Conservation (phyloP, 345 rosid genomes). For the Aegle marmelos region DNA sequence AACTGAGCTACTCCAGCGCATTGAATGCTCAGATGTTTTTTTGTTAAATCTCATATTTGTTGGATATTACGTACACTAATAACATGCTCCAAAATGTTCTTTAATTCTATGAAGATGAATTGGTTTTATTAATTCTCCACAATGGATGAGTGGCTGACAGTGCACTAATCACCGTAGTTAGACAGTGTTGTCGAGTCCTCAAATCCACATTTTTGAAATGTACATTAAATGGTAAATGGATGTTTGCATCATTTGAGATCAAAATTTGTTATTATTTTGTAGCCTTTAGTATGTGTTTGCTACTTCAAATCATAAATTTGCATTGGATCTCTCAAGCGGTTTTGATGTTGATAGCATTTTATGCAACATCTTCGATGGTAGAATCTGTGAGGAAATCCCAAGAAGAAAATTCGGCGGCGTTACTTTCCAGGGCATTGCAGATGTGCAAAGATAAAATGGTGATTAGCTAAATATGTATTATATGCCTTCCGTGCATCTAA, state of each 20-base stretch:
- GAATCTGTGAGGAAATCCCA: constrained; percentile 57
- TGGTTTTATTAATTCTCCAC: no score
- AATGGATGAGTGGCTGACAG: no score
- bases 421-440: constrained; percentile 55
- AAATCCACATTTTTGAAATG: no score
- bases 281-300: background rate
- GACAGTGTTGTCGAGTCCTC: no score
- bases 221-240: no score
- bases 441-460: constrained; percentile 63
- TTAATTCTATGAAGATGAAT: no score
- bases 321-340: background rate
- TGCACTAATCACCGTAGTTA: no score
- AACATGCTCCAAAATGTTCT: no score
- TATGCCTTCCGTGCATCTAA: background rate
- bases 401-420: constrained; percentile 44
- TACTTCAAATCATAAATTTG: background rate
- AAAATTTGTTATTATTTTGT: no score
- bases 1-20: constrained; percentile 2
- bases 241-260: background rate
- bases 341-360: constrained; percentile 19
- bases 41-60: no score
- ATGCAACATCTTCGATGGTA: constrained; percentile 25
- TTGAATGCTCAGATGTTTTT: no score
- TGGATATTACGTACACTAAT: no score
- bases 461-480: background rate